These are phyloP conservation scores for Linnemannia exigua DNA, from an alignment of 192 early-diverging fungal species.

Conservation along the genomic window DNA sequence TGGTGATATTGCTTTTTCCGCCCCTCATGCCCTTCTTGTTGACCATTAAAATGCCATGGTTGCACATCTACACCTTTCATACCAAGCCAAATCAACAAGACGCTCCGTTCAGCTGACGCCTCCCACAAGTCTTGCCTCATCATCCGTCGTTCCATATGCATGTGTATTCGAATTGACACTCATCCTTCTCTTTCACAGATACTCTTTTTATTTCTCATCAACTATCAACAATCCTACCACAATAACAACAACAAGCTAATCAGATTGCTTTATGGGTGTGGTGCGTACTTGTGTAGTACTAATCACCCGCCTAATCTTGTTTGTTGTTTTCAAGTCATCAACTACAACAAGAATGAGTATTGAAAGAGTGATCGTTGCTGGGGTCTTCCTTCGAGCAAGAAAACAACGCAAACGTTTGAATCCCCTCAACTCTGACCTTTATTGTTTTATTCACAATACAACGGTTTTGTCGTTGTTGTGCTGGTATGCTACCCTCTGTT, in stretches of 20 bases:
- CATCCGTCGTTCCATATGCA: not conserved
- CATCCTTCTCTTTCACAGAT: not conserved
- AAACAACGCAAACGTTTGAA: not conserved
- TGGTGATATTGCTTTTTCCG: conserved; percentile 1
- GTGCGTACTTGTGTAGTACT: not conserved
- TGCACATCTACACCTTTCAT: not conserved
- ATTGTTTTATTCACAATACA: not conserved
- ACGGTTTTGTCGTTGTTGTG: not conserved
- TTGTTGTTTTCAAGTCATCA: not conserved
- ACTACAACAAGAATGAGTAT: not conserved
- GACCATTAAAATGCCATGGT: not conserved
- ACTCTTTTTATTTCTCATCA: no score
- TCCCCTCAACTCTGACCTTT: not conserved
- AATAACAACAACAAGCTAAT: not conserved
- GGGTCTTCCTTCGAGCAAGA: no score
- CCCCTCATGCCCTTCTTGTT: not conserved
- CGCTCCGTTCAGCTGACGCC: not conserved
- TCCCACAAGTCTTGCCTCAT: not conserved
- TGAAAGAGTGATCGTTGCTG: no score
- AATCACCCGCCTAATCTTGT: not conserved
- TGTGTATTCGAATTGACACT: not conserved
- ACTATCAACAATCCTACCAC: no score
- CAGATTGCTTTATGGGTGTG: not conserved
- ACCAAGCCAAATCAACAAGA: not conserved
- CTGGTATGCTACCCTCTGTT: not conserved